Evolutionary conservation across 2,329 filamentous ascomycete species (phyloP), one percentile per base, ranked within the genome.

Genomic region (Orbilia ellipsospora): DNA sequence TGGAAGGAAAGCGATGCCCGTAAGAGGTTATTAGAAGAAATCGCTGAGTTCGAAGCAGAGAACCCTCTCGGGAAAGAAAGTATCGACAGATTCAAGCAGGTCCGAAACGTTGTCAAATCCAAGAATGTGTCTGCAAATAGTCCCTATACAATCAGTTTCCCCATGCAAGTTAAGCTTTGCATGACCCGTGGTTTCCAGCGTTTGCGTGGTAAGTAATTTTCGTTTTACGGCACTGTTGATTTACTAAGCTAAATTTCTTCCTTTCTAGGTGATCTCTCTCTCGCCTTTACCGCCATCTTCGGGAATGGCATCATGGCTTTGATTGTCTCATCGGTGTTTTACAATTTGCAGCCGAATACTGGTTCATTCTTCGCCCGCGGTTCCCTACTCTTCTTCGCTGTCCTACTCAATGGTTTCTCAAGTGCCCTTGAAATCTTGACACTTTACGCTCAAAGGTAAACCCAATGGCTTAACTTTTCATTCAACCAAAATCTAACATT

Each of bases 311-410:
- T 88, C 78, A 91, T 94, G 88, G 86, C 91, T 68, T 85, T 96
- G 77, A 90, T 96, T 80, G 88, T 96, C 74, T 90, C 62, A 90
- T 89, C 75, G 77, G 90, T 96, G 78, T 96, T 95, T 83, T 96
- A 88, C 85, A 90, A 96, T 81, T 83, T 96, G 44, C 81, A 87
- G 28, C 80, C 85, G 0, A 85, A 84, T n/a, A 90, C 92, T 0
- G 80, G 82, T 16, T 92, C 90, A 80, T 96, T 96, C 85, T 96
- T 90, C 84, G 87, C 88, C 79, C 89, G 93, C 76, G 92, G 91
- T 78, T 90, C 91, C 52, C 85, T 96, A 23, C 85, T 97, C 62
- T 97, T 96, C 87, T 95, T 96, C 81, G 92, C 92, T 78, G 89
- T 93, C 80, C 85, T 97, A 74, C 89, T 95, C 84, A 96, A 95